These are phyloP conservation scores for Penicillium sp. DNA, from an alignment of 2,329 filamentous ascomycete genomes.

Conservation along the genomic window DNA sequence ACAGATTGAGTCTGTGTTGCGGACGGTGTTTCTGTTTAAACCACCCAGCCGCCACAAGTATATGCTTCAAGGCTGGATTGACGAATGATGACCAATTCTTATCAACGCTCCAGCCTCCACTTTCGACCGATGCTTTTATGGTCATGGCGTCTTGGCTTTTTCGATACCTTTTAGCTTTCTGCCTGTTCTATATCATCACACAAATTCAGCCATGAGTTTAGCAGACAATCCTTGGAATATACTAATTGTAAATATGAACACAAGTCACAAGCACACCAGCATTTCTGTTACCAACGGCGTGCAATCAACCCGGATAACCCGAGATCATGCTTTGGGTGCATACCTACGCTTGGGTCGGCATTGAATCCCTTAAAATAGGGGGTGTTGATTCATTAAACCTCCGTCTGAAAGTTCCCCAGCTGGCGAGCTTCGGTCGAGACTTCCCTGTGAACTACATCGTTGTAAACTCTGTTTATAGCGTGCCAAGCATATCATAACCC, in stretches of 20 bases:
- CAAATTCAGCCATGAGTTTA: slow-evolving; percentile 8
- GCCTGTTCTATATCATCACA: slow-evolving; percentile 16
- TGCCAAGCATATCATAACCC: not conserved
- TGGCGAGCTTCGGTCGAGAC: not conserved
- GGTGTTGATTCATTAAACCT: not conserved
- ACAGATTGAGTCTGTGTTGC: slow-evolving; percentile 3
- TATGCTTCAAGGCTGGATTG: slow-evolving; percentile 13
- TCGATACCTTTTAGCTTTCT: slow-evolving; percentile 21
- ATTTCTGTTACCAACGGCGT: not conserved
- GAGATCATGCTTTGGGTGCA: too few species aligned
- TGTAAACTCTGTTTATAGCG: not conserved
- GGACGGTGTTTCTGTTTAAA: not conserved
- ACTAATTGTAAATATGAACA: not conserved
- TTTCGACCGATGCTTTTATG: slow-evolving; percentile 16
- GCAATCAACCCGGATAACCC: not conserved
- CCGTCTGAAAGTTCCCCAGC: not conserved
- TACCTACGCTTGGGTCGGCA: not conserved
- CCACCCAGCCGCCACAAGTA: not conserved
- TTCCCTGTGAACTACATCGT: not conserved
- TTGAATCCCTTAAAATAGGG: too few species aligned
- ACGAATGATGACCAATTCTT: slow-evolving; percentile 23
- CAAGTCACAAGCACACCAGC: too few species aligned
- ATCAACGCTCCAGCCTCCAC: slow-evolving; percentile 11
- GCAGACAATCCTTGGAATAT: not conserved
- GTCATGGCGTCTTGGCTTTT: slow-evolving; percentile 21